Percentiles rank a stretch among this genome's conserved stretches.
These are phyloP conservation scores for Carex pumila DNA, from an alignment of 176 grass and related monocot genomes.

Conservation along the genomic window DNA sequence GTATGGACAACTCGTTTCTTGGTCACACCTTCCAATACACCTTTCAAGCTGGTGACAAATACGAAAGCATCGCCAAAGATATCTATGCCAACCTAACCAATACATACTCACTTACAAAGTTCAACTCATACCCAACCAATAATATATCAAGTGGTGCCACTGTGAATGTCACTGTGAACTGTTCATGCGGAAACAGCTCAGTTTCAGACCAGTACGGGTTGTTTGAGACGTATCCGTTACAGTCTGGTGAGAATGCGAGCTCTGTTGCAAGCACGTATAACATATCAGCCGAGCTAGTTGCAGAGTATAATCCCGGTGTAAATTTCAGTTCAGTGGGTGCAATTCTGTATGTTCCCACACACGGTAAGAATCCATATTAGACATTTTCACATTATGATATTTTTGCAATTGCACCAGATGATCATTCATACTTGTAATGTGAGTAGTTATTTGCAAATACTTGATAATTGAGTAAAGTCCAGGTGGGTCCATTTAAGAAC, in stretches of 20 bases:
- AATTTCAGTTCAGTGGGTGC: slow-evolving; percentile 21
- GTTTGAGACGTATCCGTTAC: slow-evolving; percentile 68
- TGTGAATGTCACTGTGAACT: slow-evolving; percentile 62
- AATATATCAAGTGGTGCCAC: slow-evolving; percentile 28
- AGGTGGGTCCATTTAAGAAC: not conserved
- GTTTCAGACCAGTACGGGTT: slow-evolving; percentile 53
- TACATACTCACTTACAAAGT: slow-evolving; percentile 18
- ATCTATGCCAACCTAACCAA: slow-evolving; percentile 57
- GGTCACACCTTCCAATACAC: slow-evolving; percentile 28
- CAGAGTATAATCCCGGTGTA: slow-evolving; percentile 51
- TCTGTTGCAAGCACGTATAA: slow-evolving; percentile 20
- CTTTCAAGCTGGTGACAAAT: not conserved
- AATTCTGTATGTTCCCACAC: slow-evolving; percentile 50
- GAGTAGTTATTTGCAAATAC: not conserved
- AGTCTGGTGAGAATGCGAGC: slow-evolving; percentile 30
- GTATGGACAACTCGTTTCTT: slow-evolving; percentile 30
- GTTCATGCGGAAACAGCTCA: slow-evolving; percentile 42
- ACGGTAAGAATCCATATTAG: slow-evolving; percentile 34
- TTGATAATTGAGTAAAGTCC: not conserved
- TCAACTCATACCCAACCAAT: slow-evolving; percentile 32
- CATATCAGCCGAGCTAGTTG: slow-evolving; percentile 27
- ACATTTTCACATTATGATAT: not conserved
- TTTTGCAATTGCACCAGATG: not conserved
- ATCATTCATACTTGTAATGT: not conserved
- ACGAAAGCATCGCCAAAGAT: not conserved